Base-by-base conservation (phyloP, 805 yeast species). In the Nakazawaea holstii region DNA sequence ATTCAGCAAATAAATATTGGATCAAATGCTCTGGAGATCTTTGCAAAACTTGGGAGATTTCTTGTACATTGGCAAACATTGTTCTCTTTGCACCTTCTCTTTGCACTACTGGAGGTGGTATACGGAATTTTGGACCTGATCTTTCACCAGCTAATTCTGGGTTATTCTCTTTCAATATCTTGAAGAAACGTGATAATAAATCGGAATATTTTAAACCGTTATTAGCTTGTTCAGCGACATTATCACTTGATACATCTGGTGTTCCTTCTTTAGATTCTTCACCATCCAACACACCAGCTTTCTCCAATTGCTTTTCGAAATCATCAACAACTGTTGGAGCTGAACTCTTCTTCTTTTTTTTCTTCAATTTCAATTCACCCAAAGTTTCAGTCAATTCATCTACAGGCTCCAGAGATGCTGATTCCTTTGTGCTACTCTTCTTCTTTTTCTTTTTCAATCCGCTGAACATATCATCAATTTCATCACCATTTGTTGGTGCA, bases 141-240 rank as follows among this genome's bases (percentile, higher is more conserved):
- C 95, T 83, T 65, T 92, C 98, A 64, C 97, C 97, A 39, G 98
- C 99, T 61, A 94, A 79, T 68, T 94, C 99, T 52, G 99, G 99
- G 73, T 94, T 94, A 71, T 92, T 92, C 53, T 88, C 84, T 60
- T 87, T 89, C 62, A 94, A 77, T 52, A 92, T 84, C 46, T 72
- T 69, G 74, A 91, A 94, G 66, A 94, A 94, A 65, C 99, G 80
- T 46, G 84, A 77, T 60, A 94, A 77, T 54, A 94, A 78, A 41
- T 76, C 77, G 50, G 80, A 81, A 69, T 94, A 94, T 50, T 91
- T 79, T 54, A 85, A 72, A 43, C 84, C 92, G 39, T 73, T 74
- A 57, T 72, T 70, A 43, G 70, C 62, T 53, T 64, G 51, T 30
- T 41, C 56, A 9, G 62, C 57, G 39, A 64, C 58, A 37, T 52